Evolutionary conservation across 441 rosid species (phyloP).

Genomic region (Capsella rubella): DNA sequence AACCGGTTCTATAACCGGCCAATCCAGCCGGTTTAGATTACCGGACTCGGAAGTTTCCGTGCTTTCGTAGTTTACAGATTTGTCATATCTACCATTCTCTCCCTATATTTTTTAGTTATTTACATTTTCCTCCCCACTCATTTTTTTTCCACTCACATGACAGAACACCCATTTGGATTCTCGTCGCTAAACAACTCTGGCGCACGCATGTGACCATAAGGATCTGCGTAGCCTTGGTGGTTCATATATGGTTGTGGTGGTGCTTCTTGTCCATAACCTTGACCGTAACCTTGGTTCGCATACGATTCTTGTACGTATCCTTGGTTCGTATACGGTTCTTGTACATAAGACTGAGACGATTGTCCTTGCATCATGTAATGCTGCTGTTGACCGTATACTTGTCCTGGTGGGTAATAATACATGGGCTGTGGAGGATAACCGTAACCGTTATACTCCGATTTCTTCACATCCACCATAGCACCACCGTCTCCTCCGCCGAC

Average conservation of each 20-base stretch:
- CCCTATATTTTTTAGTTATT: slow-evolving; percentile 41
- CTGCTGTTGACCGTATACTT: slow-evolving; percentile 43
- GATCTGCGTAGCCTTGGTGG: slow-evolving; percentile 42
- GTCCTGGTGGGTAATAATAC: slow-evolving; percentile 49
- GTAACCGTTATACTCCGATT: slow-evolving; percentile 61
- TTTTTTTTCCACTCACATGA: slow-evolving; percentile 49
- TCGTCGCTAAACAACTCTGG: slow-evolving; percentile 70
- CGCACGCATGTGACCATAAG: slow-evolving; percentile 48
- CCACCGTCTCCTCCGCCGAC: slow-evolving; percentile 36
- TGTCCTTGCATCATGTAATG: slow-evolving; percentile 48
- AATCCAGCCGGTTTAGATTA: slow-evolving; percentile 42
- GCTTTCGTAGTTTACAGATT: slow-evolving; percentile 6
- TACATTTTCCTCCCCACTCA: slow-evolving; percentile 24
- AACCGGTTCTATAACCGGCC: slow-evolving; percentile 40
- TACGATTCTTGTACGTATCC: slow-evolving; percentile 41
- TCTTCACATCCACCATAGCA: slow-evolving; percentile 63
- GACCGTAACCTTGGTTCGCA: slow-evolving; percentile 35
- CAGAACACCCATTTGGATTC: slow-evolving; percentile 61
- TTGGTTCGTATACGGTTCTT: slow-evolving; percentile 45
- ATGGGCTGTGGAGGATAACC: slow-evolving; percentile 47
- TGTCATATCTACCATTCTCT: slow-evolving; percentile 32
- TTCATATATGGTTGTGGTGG: slow-evolving; percentile 36
- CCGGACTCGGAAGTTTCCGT: slow-evolving; percentile 39
- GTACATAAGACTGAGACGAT: slow-evolving; percentile 45
- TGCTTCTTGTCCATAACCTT: slow-evolving; percentile 41